Percentiles rank a stretch among this genome's conserved stretches.
Evolutionary conservation across 148 eudicot genomes (phyloP).

Genomic region (Vaccinium corymbosum): DNA sequence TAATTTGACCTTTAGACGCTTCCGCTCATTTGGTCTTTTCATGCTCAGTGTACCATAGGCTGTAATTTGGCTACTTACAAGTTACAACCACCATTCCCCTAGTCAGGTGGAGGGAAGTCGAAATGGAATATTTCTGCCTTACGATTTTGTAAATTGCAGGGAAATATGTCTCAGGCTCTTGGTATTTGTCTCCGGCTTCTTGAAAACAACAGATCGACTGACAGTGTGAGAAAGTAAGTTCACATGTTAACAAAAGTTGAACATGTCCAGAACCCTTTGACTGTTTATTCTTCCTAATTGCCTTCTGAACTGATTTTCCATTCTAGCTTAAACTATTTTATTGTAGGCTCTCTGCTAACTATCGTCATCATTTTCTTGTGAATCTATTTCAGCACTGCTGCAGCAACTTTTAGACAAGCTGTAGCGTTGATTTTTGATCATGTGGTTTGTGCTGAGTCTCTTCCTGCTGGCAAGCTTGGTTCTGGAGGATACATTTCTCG

Average conservation of each 20-base stretch:
- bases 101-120: not conserved
- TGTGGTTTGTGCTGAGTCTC: conserved; percentile 75
- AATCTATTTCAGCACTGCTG: conserved; percentile 79
- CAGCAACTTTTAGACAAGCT: conserved; percentile 98
- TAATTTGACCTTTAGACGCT: not conserved
- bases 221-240: conserved; percentile 93
- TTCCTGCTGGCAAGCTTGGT: conserved; percentile 77
- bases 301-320: not conserved
- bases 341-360: not conserved
- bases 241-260: not conserved
- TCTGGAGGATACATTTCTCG: conserved; percentile 81
- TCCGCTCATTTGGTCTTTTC: not conserved
- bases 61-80: not conserved
- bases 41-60: not conserved
- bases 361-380: conserved; percentile 14
- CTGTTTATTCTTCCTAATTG: not conserved
- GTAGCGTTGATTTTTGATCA: conserved; percentile 93
- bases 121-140: not conserved
- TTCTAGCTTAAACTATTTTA: not conserved
- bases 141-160: conserved; percentile 45
- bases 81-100: not conserved
- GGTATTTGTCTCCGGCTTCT: conserved; percentile 90
- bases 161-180: conserved; percentile 85
- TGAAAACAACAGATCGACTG: conserved; percentile 82
- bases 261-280: not conserved